Percentiles rank a stretch among this genome's conserved stretches.
phyloP scores from a whole-genome alignment of 1,139 yeast genomes.

The Blastobotrys ciferrii region DNA sequence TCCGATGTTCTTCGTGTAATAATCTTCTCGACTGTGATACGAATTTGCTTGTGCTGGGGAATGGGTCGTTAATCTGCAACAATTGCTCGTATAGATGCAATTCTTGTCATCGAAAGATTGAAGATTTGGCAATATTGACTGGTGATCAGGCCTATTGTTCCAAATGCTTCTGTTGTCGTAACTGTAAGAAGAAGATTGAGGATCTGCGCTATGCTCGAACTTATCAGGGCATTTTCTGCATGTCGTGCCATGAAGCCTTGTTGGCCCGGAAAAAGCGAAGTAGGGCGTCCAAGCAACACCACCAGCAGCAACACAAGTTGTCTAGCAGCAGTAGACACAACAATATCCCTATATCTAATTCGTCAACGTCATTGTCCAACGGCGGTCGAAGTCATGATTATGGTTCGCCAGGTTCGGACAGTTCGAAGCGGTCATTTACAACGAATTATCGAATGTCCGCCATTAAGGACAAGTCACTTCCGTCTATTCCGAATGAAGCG shows the following conservation, averaged over 20 bases:
- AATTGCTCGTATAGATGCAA: slow-evolving; percentile 89
- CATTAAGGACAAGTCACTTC: slow-evolving; percentile 29
- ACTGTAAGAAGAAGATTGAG: slow-evolving; percentile 84
- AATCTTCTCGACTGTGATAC: slow-evolving; percentile 80
- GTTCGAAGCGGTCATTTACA: slow-evolving; percentile 7
- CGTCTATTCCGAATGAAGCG: slow-evolving; percentile 28
- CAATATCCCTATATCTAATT: slow-evolving; percentile 7
- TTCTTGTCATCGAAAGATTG: slow-evolving; percentile 85
- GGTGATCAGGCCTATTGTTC: slow-evolving; percentile 95
- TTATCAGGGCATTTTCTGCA: slow-evolving; percentile 89
- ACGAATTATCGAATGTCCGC: slow-evolving; percentile 12
- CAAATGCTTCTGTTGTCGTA: slow-evolving; percentile 84
- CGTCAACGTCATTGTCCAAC: slow-evolving; percentile 1
- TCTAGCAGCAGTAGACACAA: slow-evolving; percentile 7
- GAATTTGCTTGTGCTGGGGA: slow-evolving; percentile 85
- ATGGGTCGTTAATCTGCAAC: slow-evolving; percentile 87
- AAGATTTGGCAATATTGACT: slow-evolving; percentile 92
- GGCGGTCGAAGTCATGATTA: slow-evolving; percentile 2
- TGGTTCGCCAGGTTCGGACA: slow-evolving; percentile 5
- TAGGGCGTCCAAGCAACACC: slow-evolving; percentile 9
- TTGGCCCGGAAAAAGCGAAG: slow-evolving; percentile 53
- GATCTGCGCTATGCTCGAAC: slow-evolving; percentile 92
- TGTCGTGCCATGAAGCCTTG: slow-evolving; percentile 85
- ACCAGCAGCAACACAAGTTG: background rate
- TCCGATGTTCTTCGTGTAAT: slow-evolving; percentile 81